These are phyloP conservation scores for Dissophora globulifera DNA, from an alignment of 192 early-diverging fungal genomes.

Conservation along the genomic window DNA sequence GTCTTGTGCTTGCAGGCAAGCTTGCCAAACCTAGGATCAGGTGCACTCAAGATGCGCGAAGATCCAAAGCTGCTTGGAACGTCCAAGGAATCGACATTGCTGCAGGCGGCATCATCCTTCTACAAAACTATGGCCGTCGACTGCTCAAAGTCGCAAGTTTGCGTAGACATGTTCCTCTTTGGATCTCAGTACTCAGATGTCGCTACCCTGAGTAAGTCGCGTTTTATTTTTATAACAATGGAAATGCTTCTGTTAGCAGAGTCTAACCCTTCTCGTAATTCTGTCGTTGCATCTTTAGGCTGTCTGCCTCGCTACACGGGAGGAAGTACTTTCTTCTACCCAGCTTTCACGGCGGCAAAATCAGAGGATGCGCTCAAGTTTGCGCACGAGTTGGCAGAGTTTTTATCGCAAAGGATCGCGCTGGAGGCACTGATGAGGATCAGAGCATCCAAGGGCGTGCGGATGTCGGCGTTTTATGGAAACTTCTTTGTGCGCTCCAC, in stretches of 20 bases:
- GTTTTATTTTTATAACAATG: neutral
- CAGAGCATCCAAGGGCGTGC: constrained; percentile 87
- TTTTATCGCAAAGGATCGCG: constrained; percentile 81
- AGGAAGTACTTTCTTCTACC: constrained; percentile 90
- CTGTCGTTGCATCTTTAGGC: constrained; percentile 52
- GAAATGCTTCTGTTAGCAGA: neutral
- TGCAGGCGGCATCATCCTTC: constrained; percentile 84
- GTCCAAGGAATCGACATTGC: constrained; percentile 83
- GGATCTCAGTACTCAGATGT: constrained; percentile 87
- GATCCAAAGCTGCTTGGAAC: constrained; percentile 89
- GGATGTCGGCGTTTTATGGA: constrained; percentile 93
- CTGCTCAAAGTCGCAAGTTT: constrained; percentile 90
- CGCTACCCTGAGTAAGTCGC: constrained; percentile 80
- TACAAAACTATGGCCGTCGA: constrained; percentile 95
- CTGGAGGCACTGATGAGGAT: constrained; percentile 94
- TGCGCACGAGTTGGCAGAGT: constrained; percentile 81
- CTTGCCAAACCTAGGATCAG: constrained; percentile 83
- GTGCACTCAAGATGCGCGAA: constrained; percentile 82
- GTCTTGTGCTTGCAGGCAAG: constrained; percentile 84
- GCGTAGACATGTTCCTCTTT: constrained; percentile 90
- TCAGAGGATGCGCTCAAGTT: constrained; percentile 88
- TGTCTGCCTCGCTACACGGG: constrained; percentile 87
- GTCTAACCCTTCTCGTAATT: neutral
- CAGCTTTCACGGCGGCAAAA: constrained; percentile 84
- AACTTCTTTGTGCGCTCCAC: constrained; percentile 97